These are phyloP conservation scores for Aspergillus steynii DNA, from an alignment of 495 filamentous ascomycete species.

Conservation along the genomic window DNA sequence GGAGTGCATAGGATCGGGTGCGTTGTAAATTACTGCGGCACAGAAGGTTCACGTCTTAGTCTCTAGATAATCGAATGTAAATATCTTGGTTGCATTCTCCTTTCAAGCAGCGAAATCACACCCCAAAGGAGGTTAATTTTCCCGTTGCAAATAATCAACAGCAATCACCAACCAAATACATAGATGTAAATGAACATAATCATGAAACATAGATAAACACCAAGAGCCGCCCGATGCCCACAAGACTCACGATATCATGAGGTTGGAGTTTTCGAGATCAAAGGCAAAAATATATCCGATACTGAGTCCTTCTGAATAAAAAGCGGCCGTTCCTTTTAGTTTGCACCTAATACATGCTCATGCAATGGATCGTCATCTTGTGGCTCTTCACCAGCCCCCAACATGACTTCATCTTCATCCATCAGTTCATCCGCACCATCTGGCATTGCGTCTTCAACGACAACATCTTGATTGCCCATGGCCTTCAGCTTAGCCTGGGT, in stretches of 20 bases:
- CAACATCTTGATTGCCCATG: constrained; percentile 46
- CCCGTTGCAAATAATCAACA: not conserved
- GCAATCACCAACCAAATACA: constrained; percentile 2
- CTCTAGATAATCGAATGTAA: not conserved
- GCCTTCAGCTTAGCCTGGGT: constrained; percentile 77
- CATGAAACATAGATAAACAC: not conserved
- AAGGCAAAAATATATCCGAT: not conserved
- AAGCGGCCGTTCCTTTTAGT: not conserved
- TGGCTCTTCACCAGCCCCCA: constrained; percentile 34
- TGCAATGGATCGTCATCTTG: constrained; percentile 27
- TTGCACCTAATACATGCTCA: constrained; percentile 27
- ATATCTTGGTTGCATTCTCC: not conserved
- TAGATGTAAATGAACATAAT: not conserved
- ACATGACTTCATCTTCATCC: constrained; percentile 46
- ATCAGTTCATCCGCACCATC: constrained; percentile 49
- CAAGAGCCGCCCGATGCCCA: not conserved
- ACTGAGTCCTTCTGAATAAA: not conserved
- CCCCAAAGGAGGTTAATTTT: not conserved
- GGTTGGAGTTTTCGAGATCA: not conserved
- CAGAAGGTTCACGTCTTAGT: not conserved
- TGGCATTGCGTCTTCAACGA: constrained; percentile 34
- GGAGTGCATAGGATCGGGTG: too few relatives aligned
- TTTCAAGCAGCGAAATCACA: not conserved
- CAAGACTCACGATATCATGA: not conserved
- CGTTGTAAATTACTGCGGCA: not conserved